These are phyloP conservation scores for Thelonectria rubi DNA, from an alignment of 2,329 filamentous ascomycete genomes.

Conservation along the genomic window DNA sequence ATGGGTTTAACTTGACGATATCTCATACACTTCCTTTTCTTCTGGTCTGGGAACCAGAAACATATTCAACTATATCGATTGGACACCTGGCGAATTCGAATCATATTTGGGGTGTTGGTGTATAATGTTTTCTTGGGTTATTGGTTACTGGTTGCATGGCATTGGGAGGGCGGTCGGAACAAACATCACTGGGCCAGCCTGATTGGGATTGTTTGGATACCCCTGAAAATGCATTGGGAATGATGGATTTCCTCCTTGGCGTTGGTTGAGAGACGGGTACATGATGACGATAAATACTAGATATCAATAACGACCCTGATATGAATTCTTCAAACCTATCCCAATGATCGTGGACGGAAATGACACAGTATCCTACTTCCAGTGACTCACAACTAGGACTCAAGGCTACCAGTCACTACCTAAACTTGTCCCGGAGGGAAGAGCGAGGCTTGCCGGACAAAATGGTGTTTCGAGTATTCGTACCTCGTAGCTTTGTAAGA, in stretches of 20 bases:
- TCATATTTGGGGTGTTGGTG: slow-evolving; percentile 25
- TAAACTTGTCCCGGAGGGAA: neutral
- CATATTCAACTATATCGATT: slow-evolving; percentile 35
- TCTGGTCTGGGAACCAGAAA: slow-evolving; percentile 11
- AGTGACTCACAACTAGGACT: neutral
- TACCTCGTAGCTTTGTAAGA: neutral
- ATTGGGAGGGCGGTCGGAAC: slow-evolving; percentile 38
- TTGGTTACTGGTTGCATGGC: slow-evolving; percentile 28
- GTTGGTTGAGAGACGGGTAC: slow-evolving; percentile 38
- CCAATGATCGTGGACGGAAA: neutral
- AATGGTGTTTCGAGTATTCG: neutral
- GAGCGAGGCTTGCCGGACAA: neutral
- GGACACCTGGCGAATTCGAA: slow-evolving; percentile 19
- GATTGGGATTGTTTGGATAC: slow-evolving; percentile 46
- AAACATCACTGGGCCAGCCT: slow-evolving; percentile 38
- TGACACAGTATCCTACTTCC: neutral
- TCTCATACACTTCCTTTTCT: neutral
- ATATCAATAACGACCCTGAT: slow-evolving; percentile 40
- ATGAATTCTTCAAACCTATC: slow-evolving; percentile 10
- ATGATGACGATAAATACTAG: slow-evolving; percentile 38
- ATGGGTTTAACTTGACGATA: slow-evolving; percentile 20
- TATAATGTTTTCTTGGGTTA: slow-evolving; percentile 32
- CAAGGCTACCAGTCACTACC: neutral
- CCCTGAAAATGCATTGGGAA: slow-evolving; percentile 44
- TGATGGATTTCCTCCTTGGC: slow-evolving; percentile 38